Base-by-base conservation (phyloP, 768 basidiomycete genomes). In the Mycena haematopus region DNA sequence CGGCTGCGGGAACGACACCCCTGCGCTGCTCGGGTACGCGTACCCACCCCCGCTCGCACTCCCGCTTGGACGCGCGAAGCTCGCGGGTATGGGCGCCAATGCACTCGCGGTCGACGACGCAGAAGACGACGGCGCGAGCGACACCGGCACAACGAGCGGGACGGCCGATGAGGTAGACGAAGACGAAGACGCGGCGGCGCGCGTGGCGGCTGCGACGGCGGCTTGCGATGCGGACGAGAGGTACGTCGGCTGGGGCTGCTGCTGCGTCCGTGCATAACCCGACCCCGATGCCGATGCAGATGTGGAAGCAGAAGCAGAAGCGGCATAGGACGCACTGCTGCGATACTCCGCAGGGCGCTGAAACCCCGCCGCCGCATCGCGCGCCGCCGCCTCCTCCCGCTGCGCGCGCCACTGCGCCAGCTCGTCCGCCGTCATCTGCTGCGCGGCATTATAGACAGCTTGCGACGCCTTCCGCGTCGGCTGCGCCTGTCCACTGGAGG, bases 371-470 rank as follows among this genome's bases (percentile, higher is more conserved):
- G 3, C 44, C 44, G 56, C 50, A 21, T 63, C 62, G 10, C 56
- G 29, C 8, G 33, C 14, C 22, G 51, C 46, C 17, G 51, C 52
- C 35, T 63, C 51, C 36, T 58, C 62, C 1, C 62, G 24, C 24
- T 64, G 62, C 19, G 52, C 62, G 11, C 57, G 56, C 52, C 62
- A 63, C 31, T 11, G 44, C 36, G 56, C 62, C 2, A 29, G 45
- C 46, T 64, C 62, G 33, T 58, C 62, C 2, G 62, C 52, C 25
- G 44, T 27, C 1, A 33, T 24, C n/a, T 52, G 56, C 24, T 58
- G 62, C 14, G 62, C 62, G 10, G 38, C 35, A 4, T 38, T 13
- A n/a, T 62, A 54, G 13, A 22, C 10, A 2, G 45, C 45, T 2
- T 24, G 45, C 10, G 36, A 15, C 13, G 36, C 36, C 31, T 11